Base-by-base conservation (phyloP, 495 filamentous ascomycete species). In the Pseudoneurospora amorphoporcata region DNA sequence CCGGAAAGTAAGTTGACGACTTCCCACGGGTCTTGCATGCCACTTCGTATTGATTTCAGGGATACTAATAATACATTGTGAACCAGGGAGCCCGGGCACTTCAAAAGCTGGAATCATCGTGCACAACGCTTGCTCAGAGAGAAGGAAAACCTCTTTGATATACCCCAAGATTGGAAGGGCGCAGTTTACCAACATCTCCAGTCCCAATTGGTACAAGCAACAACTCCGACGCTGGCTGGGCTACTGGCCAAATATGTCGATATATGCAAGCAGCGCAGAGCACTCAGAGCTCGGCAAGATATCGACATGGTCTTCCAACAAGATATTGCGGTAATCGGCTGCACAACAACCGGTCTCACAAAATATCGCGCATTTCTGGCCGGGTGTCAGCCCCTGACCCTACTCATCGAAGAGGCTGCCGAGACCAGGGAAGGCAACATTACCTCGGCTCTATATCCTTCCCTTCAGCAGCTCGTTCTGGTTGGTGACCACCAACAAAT, bases 351-450 rank as follows among this genome's bases (percentile, higher is more conserved):
- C 0, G 95, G 95, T 4, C 79, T 98, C n/a, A 92, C 90, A 77
- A 98, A 98, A 76, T 94, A 95, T 74, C 88, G 95, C 19, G 88
- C 83, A 3, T 82, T 97, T 0, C 81, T 98, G 32, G 87, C 91
- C 14, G 89, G 88, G 35, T 73, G 97, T 19, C 83, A 87, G 39
- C 94, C 95, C 0, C 87, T 80, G 16, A 82, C 85, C 16, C 78
- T 88, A 37, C 82, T 89, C 8, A 86, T 88, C 47, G 87, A 89
- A 77, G 87, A 89, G 73, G 88, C 88, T 3, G 87, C 85, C 7
- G 86, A 89, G 74, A 85, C 87, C 7, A 81, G 84, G 35, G 88
- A 90, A 72, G 82, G 84, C 35, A 84, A 88, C 75, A 86, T 86
- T 38, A 76, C 87, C 0, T 87, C 86, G 9, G 85, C 86, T 4